Evolutionary conservation across 164 flowering plant species (phyloP), one percentile per base, ranked within the genome.

Genomic region (Cinnamomum chago): DNA sequence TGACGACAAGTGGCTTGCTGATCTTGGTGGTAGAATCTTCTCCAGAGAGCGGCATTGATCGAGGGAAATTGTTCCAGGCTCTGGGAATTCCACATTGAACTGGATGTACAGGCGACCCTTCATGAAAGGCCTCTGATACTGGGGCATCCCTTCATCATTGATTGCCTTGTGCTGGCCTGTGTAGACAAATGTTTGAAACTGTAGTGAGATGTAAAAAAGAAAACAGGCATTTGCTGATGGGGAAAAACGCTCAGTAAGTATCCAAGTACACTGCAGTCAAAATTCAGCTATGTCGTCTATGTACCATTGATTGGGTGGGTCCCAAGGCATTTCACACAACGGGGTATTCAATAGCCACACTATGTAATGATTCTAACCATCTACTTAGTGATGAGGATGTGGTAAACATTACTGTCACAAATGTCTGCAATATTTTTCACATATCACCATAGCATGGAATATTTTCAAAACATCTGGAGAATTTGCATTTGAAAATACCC

Each of bases 71-170:
- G 72, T 65, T 24, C 88, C 88, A 27, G 90, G 80, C 0, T 88
- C 90, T 0, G 94, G 92, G 77, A 90, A 88, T 3, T 86, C 89
- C 28, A 90, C 88, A 10, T 72, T 83, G 72, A 90, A 87, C 25
- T 87, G 85, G 67, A 88, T 84, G 84, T 82, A 90, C 3, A 88
- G 81, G 47, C 77, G 68, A 23, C 93, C 93, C 78, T 82, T 88
- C 84, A 89, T 86, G 84, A 90, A 88, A 0, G 93, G 90, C 74
- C 91, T 82, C 69, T 81, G 81, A 67, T 88, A 72, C 23, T 81
- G 82, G 1, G 93, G 94, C 94, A 88, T 90, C n/a, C 92, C 92
- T 80, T 90, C 92, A 40, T 90, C 90, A 67, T 87, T 87, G 50
- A 88, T 87, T 1, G 92, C 90, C 77, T 90, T 90, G 78, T 33